Percentiles rank a stretch among this genome's conserved stretches.
Conservation (phyloP, 2,329 filamentous ascomycete species). For the Botrytis fragariae region DNA sequence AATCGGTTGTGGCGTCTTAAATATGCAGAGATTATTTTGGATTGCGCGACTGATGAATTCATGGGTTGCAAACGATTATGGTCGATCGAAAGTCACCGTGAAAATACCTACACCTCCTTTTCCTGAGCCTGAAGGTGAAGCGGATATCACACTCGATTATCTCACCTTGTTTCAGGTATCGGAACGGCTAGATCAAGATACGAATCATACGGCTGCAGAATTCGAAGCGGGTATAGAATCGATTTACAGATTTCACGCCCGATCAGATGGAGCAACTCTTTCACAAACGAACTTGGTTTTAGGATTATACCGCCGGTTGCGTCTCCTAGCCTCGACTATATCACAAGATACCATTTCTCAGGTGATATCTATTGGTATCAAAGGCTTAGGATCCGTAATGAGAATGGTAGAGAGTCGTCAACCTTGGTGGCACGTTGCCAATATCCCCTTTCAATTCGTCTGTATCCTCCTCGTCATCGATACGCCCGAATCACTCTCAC, state of each 20-base stretch:
- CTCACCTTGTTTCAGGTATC: slow-evolving; percentile 12
- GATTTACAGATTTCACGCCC: background rate
- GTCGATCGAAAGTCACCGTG: slow-evolving; percentile 13
- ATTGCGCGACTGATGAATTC: slow-evolving; percentile 13
- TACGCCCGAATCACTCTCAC: slow-evolving; percentile 26
- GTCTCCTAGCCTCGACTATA: slow-evolving; percentile 7
- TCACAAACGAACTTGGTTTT: slow-evolving; percentile 12
- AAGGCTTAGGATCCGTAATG: slow-evolving; percentile 24
- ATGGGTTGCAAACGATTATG: slow-evolving; percentile 18
- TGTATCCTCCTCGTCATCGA: slow-evolving; percentile 29
- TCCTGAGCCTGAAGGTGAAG: background rate
- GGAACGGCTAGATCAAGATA: slow-evolving; percentile 13
- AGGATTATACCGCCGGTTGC: slow-evolving; percentile 15
- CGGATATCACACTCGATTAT: slow-evolving; percentile 14
- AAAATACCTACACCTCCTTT: slow-evolving; percentile 11
- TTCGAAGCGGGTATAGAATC: slow-evolving; percentile 15
- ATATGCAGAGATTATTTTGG: slow-evolving; percentile 11
- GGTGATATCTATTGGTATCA: background rate
- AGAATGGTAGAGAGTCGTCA: slow-evolving; percentile 23
- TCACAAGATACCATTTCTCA: slow-evolving; percentile 6
- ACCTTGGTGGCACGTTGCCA: slow-evolving; percentile 31
- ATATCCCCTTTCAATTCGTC: slow-evolving; percentile 28
- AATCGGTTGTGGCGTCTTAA: slow-evolving; percentile 15
- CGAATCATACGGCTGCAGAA: background rate
- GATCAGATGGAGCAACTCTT: slow-evolving; percentile 12